Evolutionary conservation across 345 rosid genomes (phyloP), one percentile per base, ranked within the genome.

Genomic region (Hibiscus syriacus): DNA sequence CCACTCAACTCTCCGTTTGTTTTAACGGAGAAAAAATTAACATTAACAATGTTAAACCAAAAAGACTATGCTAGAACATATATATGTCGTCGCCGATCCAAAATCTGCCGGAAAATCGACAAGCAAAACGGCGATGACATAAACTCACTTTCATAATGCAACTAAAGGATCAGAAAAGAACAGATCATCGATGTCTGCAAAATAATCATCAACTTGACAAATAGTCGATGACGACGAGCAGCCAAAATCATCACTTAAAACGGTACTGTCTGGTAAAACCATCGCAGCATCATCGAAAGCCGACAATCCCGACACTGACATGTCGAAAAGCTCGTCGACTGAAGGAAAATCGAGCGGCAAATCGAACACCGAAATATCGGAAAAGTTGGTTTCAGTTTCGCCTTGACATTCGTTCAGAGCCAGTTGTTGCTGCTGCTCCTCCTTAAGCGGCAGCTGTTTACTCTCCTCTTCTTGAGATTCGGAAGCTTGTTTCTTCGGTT

Each of bases 161-260:
- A 61, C 72, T 0, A 77, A 48, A 10, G 85, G 81, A 20, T 84
- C 85, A 30, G 81, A 39, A 13, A 79, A 73, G 70, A 90, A 83
- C 64, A 87, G 78, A 69, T 92, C 98, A 29, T 86, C 94, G 64
- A 92, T 74, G 63, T 92, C 96, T 77, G 83, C 79, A 57, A 87
- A 92, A 66, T 67, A 73, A 41, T 85, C 85, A 25, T 83, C 84
- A 16, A 65, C 84, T 55, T 63, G 78, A 53, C 54, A 70, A 6
- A 65, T 49, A 25, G 83, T 55, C 2, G 78, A 55, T 7, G 72
- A 41, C 0, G 78, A 64, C 5, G 69, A 45, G 38, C 41, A 79
- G 20, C 72, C 77, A 38, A 79, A 70, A 30, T 81, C 80, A 14
- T 75, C 84, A 63, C 34, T 57, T 39, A 66, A 74, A 5, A 66